A percentile compares a stretch with the other conserved stretches of the same genome.
Conservation (phyloP, 2,329 filamentous ascomycete species). For the Blastomyces percursus region DNA sequence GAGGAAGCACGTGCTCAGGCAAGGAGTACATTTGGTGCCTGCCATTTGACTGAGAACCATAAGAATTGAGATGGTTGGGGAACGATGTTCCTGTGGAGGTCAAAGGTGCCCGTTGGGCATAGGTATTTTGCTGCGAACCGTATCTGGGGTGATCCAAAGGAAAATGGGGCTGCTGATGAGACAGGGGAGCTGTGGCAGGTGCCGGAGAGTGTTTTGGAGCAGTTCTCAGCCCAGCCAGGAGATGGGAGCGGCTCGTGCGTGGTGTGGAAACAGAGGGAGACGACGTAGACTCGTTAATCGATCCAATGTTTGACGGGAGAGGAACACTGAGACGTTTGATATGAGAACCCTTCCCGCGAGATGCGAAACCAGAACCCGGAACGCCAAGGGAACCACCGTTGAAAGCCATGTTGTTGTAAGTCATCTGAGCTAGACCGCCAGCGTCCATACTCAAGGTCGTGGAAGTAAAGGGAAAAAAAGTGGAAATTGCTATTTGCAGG, state of each 20-base stretch:
- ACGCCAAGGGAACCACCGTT: conserved; percentile 58
- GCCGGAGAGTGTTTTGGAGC: conserved; percentile 78
- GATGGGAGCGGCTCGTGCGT: conserved; percentile 85
- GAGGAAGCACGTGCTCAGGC: conserved; percentile 73
- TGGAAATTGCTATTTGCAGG: conserved; percentile 19
- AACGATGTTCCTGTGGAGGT: conserved; percentile 49
- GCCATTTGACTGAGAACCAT: conserved; percentile 25
- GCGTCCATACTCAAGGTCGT: conserved; percentile 58
- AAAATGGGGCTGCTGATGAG: conserved; percentile 42
- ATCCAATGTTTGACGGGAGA: conserved; percentile 57
- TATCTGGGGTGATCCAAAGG: conserved; percentile 41
- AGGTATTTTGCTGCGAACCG: conserved; percentile 21
- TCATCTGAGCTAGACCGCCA: conserved; percentile 99
- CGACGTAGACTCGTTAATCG: conserved; percentile 53
- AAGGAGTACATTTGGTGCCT: conserved; percentile 50
- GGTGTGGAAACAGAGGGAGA: conserved; percentile 66
- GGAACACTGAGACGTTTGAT: conserved; percentile 79
- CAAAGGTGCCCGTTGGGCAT: conserved; percentile 44
- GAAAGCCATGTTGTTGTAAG: conserved; percentile 68
- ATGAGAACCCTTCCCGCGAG: conserved; percentile 70
- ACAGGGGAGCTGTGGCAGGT: conserved; percentile 52
- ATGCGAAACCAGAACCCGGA: conserved; percentile 70
- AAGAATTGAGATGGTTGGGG: conserved; percentile 31
- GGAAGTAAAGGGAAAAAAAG: conserved; percentile 14
- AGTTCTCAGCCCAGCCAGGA: conserved; percentile 85